Conservation (phyloP, 2,329 filamentous ascomycete species). For the Verticillium klebahnii region DNA sequence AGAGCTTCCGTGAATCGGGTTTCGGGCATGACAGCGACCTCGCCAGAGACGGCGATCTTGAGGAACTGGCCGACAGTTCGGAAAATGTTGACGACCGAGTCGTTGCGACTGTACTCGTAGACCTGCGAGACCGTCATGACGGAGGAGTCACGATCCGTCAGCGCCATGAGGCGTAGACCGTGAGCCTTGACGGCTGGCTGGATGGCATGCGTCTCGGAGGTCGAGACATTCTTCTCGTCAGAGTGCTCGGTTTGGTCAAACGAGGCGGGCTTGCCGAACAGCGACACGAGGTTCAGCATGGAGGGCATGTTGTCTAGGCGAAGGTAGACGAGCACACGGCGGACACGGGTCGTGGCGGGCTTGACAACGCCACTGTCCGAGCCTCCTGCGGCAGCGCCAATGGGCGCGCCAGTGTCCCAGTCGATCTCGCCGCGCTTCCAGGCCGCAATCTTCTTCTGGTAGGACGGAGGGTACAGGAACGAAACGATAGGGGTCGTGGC, state of each 20-base stretch:
- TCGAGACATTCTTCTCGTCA: not conserved
- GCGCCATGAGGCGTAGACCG: conserved; percentile 78
- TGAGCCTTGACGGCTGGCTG: conserved; percentile 62
- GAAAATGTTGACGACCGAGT: conserved; percentile 90
- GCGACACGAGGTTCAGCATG: conserved; percentile 68
- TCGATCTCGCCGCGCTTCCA: conserved; percentile 72
- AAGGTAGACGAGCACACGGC: conserved; percentile 72
- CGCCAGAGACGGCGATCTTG: conserved; percentile 76
- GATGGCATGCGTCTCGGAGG: conserved; percentile 5
- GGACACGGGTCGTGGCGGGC: conserved; percentile 33
- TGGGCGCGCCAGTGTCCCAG: conserved; percentile 45
- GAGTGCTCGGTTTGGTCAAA: not conserved
- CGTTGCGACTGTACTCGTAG: conserved; percentile 65
- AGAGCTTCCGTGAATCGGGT: conserved; percentile 76
- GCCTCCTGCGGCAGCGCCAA: conserved; percentile 14
- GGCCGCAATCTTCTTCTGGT: conserved; percentile 30
- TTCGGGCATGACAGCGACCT: conserved; percentile 74
- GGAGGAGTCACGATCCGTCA: conserved; percentile 88
- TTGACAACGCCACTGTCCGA: conserved; percentile 21
- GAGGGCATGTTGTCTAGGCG: conserved; percentile 80
- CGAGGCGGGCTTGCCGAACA: conserved; percentile 53
- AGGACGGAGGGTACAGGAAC: conserved; percentile 58
- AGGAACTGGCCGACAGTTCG: conserved; percentile 81
- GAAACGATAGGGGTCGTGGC: conserved; percentile 67
- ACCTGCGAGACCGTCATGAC: conserved; percentile 91